Percentiles rank a stretch among this genome's conserved stretches.
These are phyloP conservation scores for Meripilus lineatus DNA, from an alignment of 1,284 basidiomycete species.

Conservation along the genomic window DNA sequence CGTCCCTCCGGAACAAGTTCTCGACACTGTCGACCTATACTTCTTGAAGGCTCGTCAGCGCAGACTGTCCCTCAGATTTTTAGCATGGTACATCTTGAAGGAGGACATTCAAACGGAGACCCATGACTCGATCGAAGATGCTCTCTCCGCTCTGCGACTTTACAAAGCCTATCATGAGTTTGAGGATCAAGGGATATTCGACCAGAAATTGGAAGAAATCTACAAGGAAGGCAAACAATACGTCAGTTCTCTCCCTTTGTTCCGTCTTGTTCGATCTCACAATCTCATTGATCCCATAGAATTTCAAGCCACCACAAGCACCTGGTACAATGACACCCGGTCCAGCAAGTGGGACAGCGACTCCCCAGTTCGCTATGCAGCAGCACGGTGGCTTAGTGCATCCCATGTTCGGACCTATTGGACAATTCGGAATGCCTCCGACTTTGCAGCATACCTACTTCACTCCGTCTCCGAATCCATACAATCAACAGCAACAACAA, in stretches of 20 bases:
- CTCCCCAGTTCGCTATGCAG: neutral
- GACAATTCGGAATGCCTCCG: neutral
- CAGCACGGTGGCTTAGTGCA: neutral
- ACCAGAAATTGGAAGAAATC: constrained; percentile 83
- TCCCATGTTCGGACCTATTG: neutral
- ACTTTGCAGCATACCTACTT: neutral
- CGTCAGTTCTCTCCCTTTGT: constrained; percentile 36
- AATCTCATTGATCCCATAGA: constrained; percentile 30
- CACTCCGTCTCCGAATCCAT: neutral
- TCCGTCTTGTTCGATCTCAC: constrained; percentile 2
- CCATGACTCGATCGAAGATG: constrained; percentile 97
- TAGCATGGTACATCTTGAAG: constrained; percentile 90
- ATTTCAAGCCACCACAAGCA: constrained; percentile 45
- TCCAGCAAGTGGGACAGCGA: neutral
- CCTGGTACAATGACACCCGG: constrained; percentile 1
- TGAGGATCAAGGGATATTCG: constrained; percentile 75
- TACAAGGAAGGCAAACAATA: constrained; percentile 70
- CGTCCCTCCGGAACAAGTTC: constrained; percentile 92
- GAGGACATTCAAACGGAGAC: constrained; percentile 91
- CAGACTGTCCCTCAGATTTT: constrained; percentile 88
- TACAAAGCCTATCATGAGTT: constrained; percentile 84
- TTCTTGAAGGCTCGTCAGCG: constrained; percentile 80
- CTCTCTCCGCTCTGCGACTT: constrained; percentile 81
- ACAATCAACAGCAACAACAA: neutral
- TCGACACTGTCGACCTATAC: constrained; percentile 96